Conservation (phyloP, 148 eudicot genomes). For the Nepenthes gracilis region DNA sequence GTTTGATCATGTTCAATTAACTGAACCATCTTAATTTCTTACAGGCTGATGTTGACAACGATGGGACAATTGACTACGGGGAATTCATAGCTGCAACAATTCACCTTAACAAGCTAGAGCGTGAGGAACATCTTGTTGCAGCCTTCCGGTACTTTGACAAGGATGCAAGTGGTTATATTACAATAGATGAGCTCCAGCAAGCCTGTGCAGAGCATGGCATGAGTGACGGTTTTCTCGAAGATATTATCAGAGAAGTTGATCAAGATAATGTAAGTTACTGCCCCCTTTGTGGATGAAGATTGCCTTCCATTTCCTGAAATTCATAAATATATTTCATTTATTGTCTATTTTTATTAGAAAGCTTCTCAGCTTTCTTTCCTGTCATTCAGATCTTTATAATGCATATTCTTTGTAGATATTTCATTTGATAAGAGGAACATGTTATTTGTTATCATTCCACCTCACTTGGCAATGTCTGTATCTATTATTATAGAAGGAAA, state of each 20-base stretch:
- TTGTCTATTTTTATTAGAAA: no score
- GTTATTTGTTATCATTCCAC: no score
- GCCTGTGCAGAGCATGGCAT: conserved; percentile 82
- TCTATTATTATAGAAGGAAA: no score
- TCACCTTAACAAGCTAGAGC: conserved; percentile 88
- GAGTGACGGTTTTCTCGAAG: conserved; percentile 67
- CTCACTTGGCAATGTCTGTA: no score
- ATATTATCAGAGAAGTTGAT: conserved; percentile 79
- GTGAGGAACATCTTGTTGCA: conserved; percentile 86
- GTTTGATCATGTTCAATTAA: no score
- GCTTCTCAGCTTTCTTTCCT: no score
- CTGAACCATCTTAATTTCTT: conserved; percentile 1
- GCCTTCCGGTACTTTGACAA: conserved; percentile 94
- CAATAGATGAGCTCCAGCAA: conserved; percentile 90
- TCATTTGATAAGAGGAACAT: no score
- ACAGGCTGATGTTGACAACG: conserved; percentile 96
- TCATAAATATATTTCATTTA: background rate
- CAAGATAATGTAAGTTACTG: conserved; percentile 64
- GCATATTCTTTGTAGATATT: no score
- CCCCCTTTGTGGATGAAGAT: background rate
- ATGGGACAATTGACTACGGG: conserved; percentile 90
- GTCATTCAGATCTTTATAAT: no score
- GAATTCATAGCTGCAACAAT: conserved; percentile 95
- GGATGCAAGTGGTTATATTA: conserved; percentile 93
- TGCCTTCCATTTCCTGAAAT: background rate